Base-by-base conservation (phyloP, 495 filamentous ascomycete genomes). In the Podospora australis region DNA sequence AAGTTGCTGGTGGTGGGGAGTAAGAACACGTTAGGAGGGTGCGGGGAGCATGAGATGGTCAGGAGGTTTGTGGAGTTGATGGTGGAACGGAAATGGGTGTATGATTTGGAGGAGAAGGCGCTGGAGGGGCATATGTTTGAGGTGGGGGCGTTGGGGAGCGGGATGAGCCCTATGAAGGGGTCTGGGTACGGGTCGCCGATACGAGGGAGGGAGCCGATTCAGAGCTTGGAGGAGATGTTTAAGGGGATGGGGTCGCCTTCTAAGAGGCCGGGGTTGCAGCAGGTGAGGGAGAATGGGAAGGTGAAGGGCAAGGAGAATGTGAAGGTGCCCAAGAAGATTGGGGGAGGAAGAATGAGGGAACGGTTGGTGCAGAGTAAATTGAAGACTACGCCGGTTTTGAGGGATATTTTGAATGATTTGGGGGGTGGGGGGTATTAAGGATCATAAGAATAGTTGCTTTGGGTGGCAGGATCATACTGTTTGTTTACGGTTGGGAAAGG, bases 1-100 rank as follows among this genome's bases (percentile, higher is more conserved):
- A 98, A 98, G 70, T 68, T 98, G 10, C 69, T 98, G 17, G 83
- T 98, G 6, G 60, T 98, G 3, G 92, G 92, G 1, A 90, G 85
- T 56, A 75, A 78, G 56, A 72, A 70, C 22, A 98, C 92, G 14
- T 70, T 98, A 7, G 65, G 70, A 20, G 74, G 75, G 7, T 77
- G 75, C 20, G 79, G 81, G 6, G 87, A 86, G 44, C 14, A 14
- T 1, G 88, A 91, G 55, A 78, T 96, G 59, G 73, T 96, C 13
- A 74, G 74, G 17, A 70, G 78, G 23, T 87, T 96, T 44, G 70
- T 97, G n/a, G 60, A 66, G 14, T 63, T 96, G 38, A 87, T 95
- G 67, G 82, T 90, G 58, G 64, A 69, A 28, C 78, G 75, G 25
- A 71, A 73, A 2, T 96, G 90, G 90, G 67, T 87, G 4, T 84